Conservation (phyloP, 768 basidiomycete species). For the Mycena haematopus region DNA sequence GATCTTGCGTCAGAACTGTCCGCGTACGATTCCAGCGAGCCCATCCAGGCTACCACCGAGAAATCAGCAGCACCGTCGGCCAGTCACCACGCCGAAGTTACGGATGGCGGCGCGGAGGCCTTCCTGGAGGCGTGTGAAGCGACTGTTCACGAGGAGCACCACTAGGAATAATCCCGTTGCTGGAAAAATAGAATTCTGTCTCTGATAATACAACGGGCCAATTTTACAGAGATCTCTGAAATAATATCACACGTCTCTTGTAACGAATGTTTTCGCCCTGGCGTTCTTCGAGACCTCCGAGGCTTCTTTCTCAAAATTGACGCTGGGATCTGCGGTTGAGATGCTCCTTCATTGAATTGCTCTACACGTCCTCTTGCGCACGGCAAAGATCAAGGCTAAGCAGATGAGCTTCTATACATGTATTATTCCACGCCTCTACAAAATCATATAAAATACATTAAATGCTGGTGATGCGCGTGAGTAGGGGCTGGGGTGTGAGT, state of each 20-base stretch:
- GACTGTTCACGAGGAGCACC: slow-evolving; percentile 71
- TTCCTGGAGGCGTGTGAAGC: slow-evolving; percentile 84
- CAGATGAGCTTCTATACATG: not conserved
- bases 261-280: no score
- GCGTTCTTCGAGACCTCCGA: no score
- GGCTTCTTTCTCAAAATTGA: no score
- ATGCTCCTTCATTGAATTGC: no score
- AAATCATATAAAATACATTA: slow-evolving; percentile 28
- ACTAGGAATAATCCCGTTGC: slow-evolving; percentile 37
- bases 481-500: slow-evolving; percentile 17
- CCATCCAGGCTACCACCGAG: slow-evolving; percentile 52
- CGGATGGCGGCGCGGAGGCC: slow-evolving; percentile 68
- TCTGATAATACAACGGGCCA: slow-evolving; percentile 1
- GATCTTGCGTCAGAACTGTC: slow-evolving; percentile 90
- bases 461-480: slow-evolving; percentile 27
- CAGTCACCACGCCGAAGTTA: slow-evolving; percentile 45
- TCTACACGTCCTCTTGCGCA: no score
- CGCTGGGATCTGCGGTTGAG: no score
- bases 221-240: not conserved
- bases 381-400: no score
- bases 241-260: no score
- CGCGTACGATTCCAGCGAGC: slow-evolving; percentile 85
- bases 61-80: slow-evolving; percentile 37
- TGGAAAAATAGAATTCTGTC: slow-evolving; percentile 25
- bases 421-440: slow-evolving; percentile 25